Base-by-base conservation (phyloP, 148 eudicot genomes). In the Diospyros lotus region DNA sequence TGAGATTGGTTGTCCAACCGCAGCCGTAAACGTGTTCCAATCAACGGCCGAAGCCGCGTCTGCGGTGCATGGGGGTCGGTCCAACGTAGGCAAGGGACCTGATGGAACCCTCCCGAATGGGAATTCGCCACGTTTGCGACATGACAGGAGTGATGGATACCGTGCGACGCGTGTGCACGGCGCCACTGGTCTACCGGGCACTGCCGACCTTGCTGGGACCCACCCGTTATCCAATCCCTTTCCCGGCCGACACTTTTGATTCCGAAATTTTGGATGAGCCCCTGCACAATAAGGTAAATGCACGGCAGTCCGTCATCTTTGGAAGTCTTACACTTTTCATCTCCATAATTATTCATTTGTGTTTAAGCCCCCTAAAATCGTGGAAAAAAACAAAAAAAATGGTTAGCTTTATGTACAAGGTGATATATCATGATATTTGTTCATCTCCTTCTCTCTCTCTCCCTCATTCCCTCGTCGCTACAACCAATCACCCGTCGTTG, bases 21-120 rank as follows among this genome's bases (percentile, higher is more conserved):
- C n/a, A 6, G 39, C 76, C 82, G 82, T 76, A 68, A 80, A 79
- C 78, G 82, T 83, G 85, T 55, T 77, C 15, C 48, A 50, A 48
- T 63, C 40, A 1, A 52, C n/a, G 59, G 73, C 39, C 10, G 9
- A 3, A 41, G 18, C 38, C n/a, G 52, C 58, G 74, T 69, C 79
- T 61, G 73, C 50, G 1, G 67, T 62, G 59, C 62, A 69, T 76
- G 60, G 74, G 51, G 40, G 17, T 28, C 65, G 75, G 44, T 12
- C 13, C 28, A 12, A 44, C 48, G 61, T 40, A 3, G 55, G 39
- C 5, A 15, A 10, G 5, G 50, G 0, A 0, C 28, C 28, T 63
- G 38, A 43, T 70, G 76, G 76, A 76, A 17, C 78, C 72, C 75
- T 9, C 9, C 8, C 5, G 10, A 65, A 65, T 77, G 1, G 7